phyloP scores from a whole-genome alignment of 2,329 filamentous ascomycete species.

The Pyricularia sp. region DNA sequence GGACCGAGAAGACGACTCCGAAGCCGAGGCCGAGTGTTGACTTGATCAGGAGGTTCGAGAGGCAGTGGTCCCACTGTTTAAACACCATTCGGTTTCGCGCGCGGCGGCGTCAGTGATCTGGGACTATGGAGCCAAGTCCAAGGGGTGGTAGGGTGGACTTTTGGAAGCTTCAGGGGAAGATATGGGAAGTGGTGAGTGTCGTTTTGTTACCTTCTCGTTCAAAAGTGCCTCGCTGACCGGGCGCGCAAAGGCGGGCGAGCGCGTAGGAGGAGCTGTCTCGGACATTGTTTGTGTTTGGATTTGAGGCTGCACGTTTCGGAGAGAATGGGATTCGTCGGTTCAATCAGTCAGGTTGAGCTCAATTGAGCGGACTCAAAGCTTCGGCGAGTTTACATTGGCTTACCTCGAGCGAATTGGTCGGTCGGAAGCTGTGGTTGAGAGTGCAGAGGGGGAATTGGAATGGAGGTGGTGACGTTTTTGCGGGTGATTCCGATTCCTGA shows the following conservation, averaged over 20 bases:
- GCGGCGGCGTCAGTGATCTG: slow-evolving; percentile 9
- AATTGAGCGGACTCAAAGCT: background rate
- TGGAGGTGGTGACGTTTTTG: background rate
- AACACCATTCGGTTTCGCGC: slow-evolving; percentile 4
- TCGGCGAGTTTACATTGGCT: background rate
- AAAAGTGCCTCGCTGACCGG: slow-evolving; percentile 96
- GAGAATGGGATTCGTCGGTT: background rate
- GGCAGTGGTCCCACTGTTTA: slow-evolving; percentile 88
- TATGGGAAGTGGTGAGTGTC: background rate
- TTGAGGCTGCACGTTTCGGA: background rate
- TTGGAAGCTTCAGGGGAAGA: background rate
- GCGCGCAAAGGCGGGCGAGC: slow-evolving; percentile 60
- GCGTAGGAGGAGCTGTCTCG: slow-evolving; percentile 42
- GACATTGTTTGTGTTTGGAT: slow-evolving; percentile 31
- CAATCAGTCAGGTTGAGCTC: background rate
- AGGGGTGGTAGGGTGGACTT: background rate
- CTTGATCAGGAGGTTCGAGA: slow-evolving; percentile 95
- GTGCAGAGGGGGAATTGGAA: background rate
- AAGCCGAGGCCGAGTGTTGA: slow-evolving; percentile 93
- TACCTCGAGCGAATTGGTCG: background rate
- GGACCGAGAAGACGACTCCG: slow-evolving; percentile 96
- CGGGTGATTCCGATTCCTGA: background rate
- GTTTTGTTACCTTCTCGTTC: slow-evolving; percentile 91
- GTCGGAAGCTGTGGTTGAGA: background rate
- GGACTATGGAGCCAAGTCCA: background rate